These are phyloP conservation scores for Acidiella bohemica DNA, from an alignment of 495 filamentous ascomycete species.

Conservation along the genomic window DNA sequence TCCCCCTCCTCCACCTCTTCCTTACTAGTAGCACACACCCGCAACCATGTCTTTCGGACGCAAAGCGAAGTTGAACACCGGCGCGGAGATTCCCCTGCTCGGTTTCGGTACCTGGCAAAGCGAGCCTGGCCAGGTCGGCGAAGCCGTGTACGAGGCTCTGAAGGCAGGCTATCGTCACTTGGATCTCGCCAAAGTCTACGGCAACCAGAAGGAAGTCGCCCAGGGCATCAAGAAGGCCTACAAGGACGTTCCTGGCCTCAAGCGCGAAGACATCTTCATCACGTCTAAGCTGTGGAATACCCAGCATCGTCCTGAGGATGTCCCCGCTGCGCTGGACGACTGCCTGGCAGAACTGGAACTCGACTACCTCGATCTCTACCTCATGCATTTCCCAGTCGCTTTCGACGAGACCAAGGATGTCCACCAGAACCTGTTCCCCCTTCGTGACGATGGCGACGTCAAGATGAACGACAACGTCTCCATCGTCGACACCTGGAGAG, in stretches of 20 bases:
- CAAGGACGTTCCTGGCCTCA: conserved; percentile 18
- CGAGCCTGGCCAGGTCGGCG: conserved; percentile 32
- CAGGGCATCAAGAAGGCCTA: conserved; percentile 38
- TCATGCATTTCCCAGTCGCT: conserved; percentile 37
- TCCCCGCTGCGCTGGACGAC: conserved; percentile 19
- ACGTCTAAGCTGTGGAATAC: conserved; percentile 75
- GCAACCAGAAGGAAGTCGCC: conserved; percentile 52
- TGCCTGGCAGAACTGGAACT: conserved; percentile 31
- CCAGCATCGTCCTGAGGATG: conserved; percentile 34
- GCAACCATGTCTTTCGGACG: not conserved
- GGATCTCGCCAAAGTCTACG: conserved; percentile 57
- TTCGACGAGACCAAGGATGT: conserved; percentile 26
- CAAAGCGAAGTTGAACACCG: conserved; percentile 35
- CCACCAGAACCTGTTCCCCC: not conserved
- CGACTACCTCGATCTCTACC: conserved; percentile 36
- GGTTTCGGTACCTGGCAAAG: conserved; percentile 61
- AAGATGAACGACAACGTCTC: conserved; percentile 1
- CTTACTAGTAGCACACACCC: no score
- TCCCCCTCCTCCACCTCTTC: no score
- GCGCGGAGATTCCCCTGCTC: conserved; percentile 45
- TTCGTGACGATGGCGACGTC: conserved; percentile 1
- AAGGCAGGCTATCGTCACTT: conserved; percentile 53
- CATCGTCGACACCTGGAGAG: conserved; percentile 33
- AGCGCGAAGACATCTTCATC: conserved; percentile 66
- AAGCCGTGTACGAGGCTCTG: conserved; percentile 43